Evolutionary conservation across 2,329 filamentous ascomycete genomes (phyloP).

Genomic region (Aspergillus ustus): DNA sequence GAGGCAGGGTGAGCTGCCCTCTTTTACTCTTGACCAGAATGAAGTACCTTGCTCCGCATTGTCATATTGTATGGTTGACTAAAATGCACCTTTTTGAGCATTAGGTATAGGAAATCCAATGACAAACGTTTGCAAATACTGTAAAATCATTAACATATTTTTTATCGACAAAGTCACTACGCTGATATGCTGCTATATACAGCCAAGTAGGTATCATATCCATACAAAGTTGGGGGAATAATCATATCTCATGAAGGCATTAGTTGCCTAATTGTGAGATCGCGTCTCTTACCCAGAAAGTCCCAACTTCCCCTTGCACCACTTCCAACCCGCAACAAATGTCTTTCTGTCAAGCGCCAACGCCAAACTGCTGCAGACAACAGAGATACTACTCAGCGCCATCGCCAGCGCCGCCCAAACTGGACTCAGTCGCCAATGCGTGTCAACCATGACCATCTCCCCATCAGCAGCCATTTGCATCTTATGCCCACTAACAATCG

Average conservation of each 20-base stretch:
- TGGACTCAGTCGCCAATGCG: conserved; percentile 53
- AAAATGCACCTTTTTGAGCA: not conserved
- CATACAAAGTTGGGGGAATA: not conserved
- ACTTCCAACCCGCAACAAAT: conserved; percentile 22
- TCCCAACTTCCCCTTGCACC: not conserved
- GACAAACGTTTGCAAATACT: not conserved
- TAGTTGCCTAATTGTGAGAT: not conserved
- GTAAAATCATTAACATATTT: not conserved
- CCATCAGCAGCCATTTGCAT: conserved; percentile 34
- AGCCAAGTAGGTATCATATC: not conserved
- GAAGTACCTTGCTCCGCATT: not conserved
- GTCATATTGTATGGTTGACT: not conserved
- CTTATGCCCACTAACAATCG: conserved; percentile 52
- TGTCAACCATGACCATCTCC: conserved; percentile 38
- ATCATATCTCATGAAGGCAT: not conserved
- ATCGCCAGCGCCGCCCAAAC: conserved; percentile 88
- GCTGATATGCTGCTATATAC: not conserved
- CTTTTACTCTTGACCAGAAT: not conserved
- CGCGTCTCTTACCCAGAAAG: not conserved
- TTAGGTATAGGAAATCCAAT: not conserved
- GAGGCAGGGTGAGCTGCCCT: conserved; percentile 24
- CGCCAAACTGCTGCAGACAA: conserved; percentile 79
- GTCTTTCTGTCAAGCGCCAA: conserved; percentile 58
- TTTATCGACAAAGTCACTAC: not conserved
- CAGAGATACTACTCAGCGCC: conserved; percentile 89